phyloP scores from a whole-genome alignment of 2,329 filamentous ascomycete species.

The Fusarium abutilonis region DNA sequence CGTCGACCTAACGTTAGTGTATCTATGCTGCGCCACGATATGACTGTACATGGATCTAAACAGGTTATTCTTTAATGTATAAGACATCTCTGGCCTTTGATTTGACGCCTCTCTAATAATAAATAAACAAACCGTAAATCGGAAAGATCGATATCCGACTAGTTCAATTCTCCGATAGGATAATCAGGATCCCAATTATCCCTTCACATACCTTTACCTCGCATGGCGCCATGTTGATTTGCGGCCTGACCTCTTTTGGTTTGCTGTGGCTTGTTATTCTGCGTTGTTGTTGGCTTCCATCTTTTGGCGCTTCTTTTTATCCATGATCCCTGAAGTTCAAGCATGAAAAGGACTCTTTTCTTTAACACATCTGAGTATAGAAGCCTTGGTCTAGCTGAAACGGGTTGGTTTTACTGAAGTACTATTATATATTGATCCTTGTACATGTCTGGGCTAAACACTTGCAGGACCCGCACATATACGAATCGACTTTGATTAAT shows the following conservation, averaged over 20 bases:
- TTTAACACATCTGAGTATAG: no score
- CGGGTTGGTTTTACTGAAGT: background rate
- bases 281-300: slow-evolving; percentile 9
- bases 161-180: slow-evolving; percentile 40
- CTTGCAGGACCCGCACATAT: slow-evolving; percentile 17
- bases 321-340: slow-evolving; percentile 29
- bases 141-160: slow-evolving; percentile 37
- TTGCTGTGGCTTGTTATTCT: slow-evolving; percentile 13
- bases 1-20: slow-evolving; percentile 7
- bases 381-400: slow-evolving; percentile 29
- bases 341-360: no score
- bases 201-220: slow-evolving; percentile 14
- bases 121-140: slow-evolving; percentile 36
- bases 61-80: slow-evolving; percentile 16
- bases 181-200: background rate
- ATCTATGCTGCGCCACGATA: slow-evolving; percentile 33
- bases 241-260: slow-evolving; percentile 5
- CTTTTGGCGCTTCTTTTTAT: slow-evolving; percentile 14
- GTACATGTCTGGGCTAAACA: slow-evolving; percentile 6
- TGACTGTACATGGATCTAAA: slow-evolving; percentile 24
- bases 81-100: slow-evolving; percentile 12
- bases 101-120: slow-evolving; percentile 14
- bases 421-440: slow-evolving; percentile 10
- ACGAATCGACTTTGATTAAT: slow-evolving; percentile 20
- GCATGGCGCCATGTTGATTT: slow-evolving; percentile 35